phyloP scores from a whole-genome alignment of 1,284 basidiomycete genomes.

The Ustilago sp. region DNA sequence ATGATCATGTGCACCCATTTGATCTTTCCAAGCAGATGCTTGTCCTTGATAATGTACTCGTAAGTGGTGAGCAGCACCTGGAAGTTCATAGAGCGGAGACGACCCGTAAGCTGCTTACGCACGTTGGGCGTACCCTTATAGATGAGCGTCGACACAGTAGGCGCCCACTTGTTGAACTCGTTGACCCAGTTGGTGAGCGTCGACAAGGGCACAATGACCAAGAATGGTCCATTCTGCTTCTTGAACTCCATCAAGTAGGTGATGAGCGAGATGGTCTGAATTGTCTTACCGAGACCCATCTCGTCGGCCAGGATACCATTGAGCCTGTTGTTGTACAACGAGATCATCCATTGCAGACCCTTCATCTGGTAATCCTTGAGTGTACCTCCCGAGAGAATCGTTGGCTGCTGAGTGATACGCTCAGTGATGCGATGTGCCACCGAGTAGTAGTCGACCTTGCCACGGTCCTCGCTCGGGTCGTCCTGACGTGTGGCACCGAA shows the following conservation, averaged over 20 bases:
- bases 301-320: conserved; percentile 70
- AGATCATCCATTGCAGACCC: conserved; percentile 70
- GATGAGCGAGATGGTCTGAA: conserved; percentile 69
- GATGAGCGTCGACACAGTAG: conserved; percentile 64
- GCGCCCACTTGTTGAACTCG: conserved; percentile 69
- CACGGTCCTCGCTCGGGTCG: conserved; percentile 74
- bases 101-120: conserved; percentile 63
- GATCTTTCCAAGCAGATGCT: conserved; percentile 69
- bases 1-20: conserved; percentile 70
- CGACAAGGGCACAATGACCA: conserved; percentile 69
- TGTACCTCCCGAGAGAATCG: conserved; percentile 76
- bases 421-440: conserved; percentile 95
- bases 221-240: conserved; percentile 68
- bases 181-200: conserved; percentile 70
- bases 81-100: conserved; percentile 65
- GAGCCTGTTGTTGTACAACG: conserved; percentile 69
- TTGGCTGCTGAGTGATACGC: conserved; percentile 85
- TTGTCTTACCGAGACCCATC: conserved; percentile 70
- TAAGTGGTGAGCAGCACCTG: conserved; percentile 69
- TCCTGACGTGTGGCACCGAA: conserved; percentile 83
- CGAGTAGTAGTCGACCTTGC: conserved; percentile 94
- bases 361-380: conserved; percentile 70
- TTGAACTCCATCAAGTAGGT: conserved; percentile 70
- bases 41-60: conserved; percentile 70
- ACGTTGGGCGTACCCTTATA: conserved; percentile 69